Evolutionary conservation across 768 basidiomycete genomes (phyloP).

Genomic region (Gymnopilus dilepis): DNA sequence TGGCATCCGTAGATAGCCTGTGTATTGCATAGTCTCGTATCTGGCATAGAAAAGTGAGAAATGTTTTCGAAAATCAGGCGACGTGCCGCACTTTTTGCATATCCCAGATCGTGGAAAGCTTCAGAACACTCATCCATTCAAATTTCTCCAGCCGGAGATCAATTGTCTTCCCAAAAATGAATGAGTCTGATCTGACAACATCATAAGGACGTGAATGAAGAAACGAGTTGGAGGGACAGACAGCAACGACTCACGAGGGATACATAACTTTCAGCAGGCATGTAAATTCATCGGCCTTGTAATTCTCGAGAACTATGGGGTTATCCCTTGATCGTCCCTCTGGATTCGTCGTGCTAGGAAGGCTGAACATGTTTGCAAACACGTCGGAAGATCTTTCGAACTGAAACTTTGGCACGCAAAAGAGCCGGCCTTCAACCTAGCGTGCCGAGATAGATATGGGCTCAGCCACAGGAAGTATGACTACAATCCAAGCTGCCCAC

Average conservation of each 20-base stretch:
- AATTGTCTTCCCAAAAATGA: constrained; percentile 10
- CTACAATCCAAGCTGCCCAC: no score
- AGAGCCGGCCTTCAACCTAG: no score
- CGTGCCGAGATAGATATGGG: no score
- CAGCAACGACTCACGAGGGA: constrained; percentile 9
- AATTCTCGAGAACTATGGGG: constrained; percentile 14
- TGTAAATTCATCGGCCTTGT: constrained; percentile 15
- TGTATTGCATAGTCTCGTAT: constrained; percentile 14
- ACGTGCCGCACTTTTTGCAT: constrained; percentile 8
- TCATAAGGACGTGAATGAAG: neutral
- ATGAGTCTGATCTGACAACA: constrained; percentile 1
- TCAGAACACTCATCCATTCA: constrained; percentile 18
- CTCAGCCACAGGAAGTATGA: no score
- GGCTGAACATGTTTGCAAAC: no score
- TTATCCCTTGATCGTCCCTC: constrained; percentile 8
- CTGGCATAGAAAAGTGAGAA: constrained; percentile 1
- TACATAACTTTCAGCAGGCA: constrained; percentile 20
- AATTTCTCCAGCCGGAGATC: constrained; percentile 8
- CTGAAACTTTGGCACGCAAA: no score
- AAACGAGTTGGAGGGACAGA: neutral
- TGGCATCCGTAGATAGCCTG: constrained; percentile 13
- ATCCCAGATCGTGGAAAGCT: constrained; percentile 15
- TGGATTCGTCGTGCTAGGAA: neutral
- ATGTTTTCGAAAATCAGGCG: neutral
- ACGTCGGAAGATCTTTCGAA: no score